Base-by-base conservation (phyloP, 371 early-diverging fungal genomes). In the Lichtheimia ramosa region DNA sequence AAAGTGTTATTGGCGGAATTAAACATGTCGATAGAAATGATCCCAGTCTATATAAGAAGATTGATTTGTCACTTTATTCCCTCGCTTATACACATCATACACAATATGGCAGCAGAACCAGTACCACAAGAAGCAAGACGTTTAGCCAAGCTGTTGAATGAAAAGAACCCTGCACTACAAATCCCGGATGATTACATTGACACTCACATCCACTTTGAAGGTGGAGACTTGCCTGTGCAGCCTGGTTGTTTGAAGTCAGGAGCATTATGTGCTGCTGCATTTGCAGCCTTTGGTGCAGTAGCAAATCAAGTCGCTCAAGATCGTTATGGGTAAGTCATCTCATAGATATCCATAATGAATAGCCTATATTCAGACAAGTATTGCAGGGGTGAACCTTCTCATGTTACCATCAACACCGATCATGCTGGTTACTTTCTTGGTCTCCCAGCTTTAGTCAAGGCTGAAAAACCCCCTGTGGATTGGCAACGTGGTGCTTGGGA, bases 121-220 rank as follows among this genome's bases (percentile, higher is more conserved):
- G 58, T 58, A 40, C 58, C 58, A 6, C 15, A 58, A 41, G 58
- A 58, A 58, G 58, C 58, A 42, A 41, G 24, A 40, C 50, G 58
- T 6, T 25, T 58, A 4, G 20, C 51, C n/a, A 40, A 49, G 25
- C 40, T 58, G 0, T 42, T 58, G 21, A 41, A 23, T 15, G 16
- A 51, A 51, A 51, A 58, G 24, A 58, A 58, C 20, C 58, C 51
- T 23, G 58, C 51, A 43, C n/a, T 58, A 15, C 21, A 58, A 23
- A 58, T 58, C 23, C 23, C 51, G 13, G 41, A 49, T 0, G 51
- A 58, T 3, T 49, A 43, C 24, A 18, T 58, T 1, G 43, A 41
- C 3, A 50, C 16, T 5, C 14, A 58, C 24, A 23, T 58, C 14
- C 49, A 40, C 7, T 58, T 58, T 42, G 48, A 58, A 51, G 58